Percentiles rank a stretch among this genome's conserved stretches.
Conservation (phyloP, 2,329 filamentous ascomycete species). For the Fusarium lateritium region DNA sequence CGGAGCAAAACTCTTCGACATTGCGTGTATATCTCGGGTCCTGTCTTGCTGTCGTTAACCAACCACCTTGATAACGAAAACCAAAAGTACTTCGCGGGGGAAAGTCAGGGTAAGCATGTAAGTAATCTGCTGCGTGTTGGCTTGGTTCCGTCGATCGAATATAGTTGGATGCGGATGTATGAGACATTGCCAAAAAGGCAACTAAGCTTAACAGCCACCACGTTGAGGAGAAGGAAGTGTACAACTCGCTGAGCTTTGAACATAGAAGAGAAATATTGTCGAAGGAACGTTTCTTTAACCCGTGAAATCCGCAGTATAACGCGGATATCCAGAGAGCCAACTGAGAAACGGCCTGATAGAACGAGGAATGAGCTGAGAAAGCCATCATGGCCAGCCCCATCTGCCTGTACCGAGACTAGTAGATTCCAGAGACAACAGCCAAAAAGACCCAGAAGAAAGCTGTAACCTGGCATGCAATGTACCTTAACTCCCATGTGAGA, state of each 20-base stretch:
- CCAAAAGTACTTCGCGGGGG: neutral
- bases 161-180: too few species aligned
- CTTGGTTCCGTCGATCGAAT: neutral
- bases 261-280: neutral
- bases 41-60: neutral
- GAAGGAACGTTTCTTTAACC: neutral
- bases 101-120: neutral
- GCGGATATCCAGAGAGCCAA: constrained; percentile 3
- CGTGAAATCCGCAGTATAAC: neutral
- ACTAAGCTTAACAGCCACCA: neutral
- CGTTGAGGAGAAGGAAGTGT: neutral
- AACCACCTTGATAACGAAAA: neutral
- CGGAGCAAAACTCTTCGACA: neutral
- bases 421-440: neutral
- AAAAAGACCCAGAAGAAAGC: constrained; percentile 1
- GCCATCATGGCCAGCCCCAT: constrained; percentile 14
- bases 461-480: constrained; percentile 17
- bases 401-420: constrained; percentile 11
- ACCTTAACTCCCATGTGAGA: constrained; percentile 11
- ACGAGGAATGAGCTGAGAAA: constrained; percentile 18
- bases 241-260: neutral
- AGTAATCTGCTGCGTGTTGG: neutral
- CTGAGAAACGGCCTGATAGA: constrained; percentile 3
- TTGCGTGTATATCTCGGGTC: neutral
- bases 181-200: neutral